These are phyloP conservation scores for Pyrrhoderma lamaoense DNA, from an alignment of 1,284 basidiomycete genomes.

Conservation along the genomic window DNA sequence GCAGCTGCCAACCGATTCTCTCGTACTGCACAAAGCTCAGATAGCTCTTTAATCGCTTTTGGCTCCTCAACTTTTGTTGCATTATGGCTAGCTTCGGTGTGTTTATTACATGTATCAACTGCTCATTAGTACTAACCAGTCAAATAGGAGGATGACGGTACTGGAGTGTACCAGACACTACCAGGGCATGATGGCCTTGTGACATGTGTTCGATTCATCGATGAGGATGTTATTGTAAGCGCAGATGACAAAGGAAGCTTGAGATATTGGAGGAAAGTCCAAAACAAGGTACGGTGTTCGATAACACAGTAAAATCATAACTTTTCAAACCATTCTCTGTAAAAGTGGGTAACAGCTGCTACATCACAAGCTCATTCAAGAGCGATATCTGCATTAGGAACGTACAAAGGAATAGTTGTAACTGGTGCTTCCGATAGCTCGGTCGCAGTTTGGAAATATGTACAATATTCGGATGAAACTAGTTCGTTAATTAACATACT, in stretches of 20 bases:
- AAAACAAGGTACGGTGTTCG: conserved; percentile 32
- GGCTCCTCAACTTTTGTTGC: conserved; percentile 73
- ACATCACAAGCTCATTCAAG: conserved; percentile 55
- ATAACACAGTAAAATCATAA: conserved; percentile 17
- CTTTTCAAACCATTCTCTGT: conserved; percentile 17
- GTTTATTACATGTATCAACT: conserved; percentile 8
- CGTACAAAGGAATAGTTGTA: conserved; percentile 42
- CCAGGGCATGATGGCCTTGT: conserved; percentile 70
- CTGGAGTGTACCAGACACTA: conserved; percentile 62
- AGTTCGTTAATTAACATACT: conserved; percentile 25
- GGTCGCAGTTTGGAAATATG: conserved; percentile 61
- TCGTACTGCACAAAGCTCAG: conserved; percentile 53
- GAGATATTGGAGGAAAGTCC: conserved; percentile 42
- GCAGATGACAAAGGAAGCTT: conserved; percentile 69
- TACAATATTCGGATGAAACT: conserved; percentile 26
- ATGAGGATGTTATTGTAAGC: conserved; percentile 41
- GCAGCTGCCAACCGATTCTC: conserved; percentile 73
- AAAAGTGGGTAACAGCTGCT: conserved; percentile 46
- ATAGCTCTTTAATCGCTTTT: conserved; percentile 60
- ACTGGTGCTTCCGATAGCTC: conserved; percentile 77
- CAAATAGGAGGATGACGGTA: conserved; percentile 38
- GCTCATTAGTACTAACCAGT: conserved; percentile 12
- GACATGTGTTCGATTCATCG: conserved; percentile 65
- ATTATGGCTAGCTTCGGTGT: conserved; percentile 65
- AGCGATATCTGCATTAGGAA: conserved; percentile 59